Conservation (phyloP, 345 rosid genomes). For the Mercurialis annua region DNA sequence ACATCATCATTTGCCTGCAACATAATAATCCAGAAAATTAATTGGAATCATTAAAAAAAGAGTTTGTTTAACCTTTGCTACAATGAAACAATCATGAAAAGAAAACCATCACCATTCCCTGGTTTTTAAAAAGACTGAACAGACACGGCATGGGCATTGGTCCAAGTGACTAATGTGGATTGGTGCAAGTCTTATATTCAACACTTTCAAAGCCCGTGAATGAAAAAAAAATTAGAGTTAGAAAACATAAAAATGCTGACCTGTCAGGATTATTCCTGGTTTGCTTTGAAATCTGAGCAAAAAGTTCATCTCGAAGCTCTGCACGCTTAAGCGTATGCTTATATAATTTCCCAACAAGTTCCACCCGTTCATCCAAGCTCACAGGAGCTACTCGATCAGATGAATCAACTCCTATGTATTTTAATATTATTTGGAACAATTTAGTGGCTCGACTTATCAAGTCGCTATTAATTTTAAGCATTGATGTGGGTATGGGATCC, state of each 20-base stretch:
- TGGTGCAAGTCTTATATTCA: background rate
- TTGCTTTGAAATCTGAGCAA: constrained; percentile 93
- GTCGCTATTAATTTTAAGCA: constrained; percentile 80
- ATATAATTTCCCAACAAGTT: constrained; percentile 77
- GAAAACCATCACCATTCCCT: background rate
- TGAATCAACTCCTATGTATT: constrained; percentile 92
- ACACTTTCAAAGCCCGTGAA: background rate
- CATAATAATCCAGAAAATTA: constrained; percentile 15
- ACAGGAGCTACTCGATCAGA: constrained; percentile 65
- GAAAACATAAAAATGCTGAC: constrained; percentile 25
- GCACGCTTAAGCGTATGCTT: constrained; percentile 87
- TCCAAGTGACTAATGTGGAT: background rate
- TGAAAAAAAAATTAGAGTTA: background rate
- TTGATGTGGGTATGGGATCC: constrained; percentile 96
- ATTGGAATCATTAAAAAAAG: constrained; percentile 6
- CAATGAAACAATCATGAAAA: constrained; percentile 1
- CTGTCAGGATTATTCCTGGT: constrained; percentile 93
- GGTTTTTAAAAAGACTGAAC: background rate
- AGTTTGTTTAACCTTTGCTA: background rate
- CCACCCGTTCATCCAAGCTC: constrained; percentile 82
- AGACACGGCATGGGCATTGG: background rate
- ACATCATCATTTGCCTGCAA: constrained; percentile 20
- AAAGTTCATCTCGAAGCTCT: constrained; percentile 96
- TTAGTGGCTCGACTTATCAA: constrained; percentile 81
- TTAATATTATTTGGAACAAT: constrained; percentile 74